Evolutionary conservation across 345 rosid genomes (phyloP), one percentile per base, ranked within the genome.

Genomic region (Sonneratia alba): DNA sequence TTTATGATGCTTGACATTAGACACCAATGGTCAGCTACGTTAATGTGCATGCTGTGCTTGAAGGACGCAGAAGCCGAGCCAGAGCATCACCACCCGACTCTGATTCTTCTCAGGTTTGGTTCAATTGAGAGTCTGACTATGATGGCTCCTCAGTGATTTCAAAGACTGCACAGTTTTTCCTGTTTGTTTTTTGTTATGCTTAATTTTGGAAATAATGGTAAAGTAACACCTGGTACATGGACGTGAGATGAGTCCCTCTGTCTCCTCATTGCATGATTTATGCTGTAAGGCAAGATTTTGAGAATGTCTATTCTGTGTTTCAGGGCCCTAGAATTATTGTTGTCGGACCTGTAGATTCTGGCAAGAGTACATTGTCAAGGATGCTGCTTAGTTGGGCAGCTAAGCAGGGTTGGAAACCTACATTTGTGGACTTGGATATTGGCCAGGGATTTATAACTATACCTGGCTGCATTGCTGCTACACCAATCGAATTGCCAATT

Each of bases 311-410:
- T 32, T 32, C 56, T 27, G 63, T 71, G 49, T 45, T 74, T 42
- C 85, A 88, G 95, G 99, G 96, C 43, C 98, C 98, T 57, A 79
- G 97, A 72, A 92, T 90, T 71, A 90, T 91, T 77, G 87, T 91
- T 48, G 97, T 90, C 49, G 97, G 97, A 55, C 97, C 96, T 70
- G 82, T 86, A 1, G 98, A 94, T 87, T 92, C 88, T n/a, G 97
- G 97, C 56, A 94, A 94, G 84, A 92, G 97, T 82, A 86, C 97
- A 36, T 77, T 90, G 81, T 81, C 92, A 2, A 90, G 84, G 75
- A 95, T 95, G 96, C 99, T 95, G 73, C 90, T 95, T 55, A 94
- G 97, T 76, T 94, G 98, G 97, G 93, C 97, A 66, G 96, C 97
- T 69, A 94, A 91, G 81, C 93, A 80, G 63, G 96, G 95, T 53